Conservation (phyloP, 306 rosid genomes). For the Arachis hypogaea region DNA sequence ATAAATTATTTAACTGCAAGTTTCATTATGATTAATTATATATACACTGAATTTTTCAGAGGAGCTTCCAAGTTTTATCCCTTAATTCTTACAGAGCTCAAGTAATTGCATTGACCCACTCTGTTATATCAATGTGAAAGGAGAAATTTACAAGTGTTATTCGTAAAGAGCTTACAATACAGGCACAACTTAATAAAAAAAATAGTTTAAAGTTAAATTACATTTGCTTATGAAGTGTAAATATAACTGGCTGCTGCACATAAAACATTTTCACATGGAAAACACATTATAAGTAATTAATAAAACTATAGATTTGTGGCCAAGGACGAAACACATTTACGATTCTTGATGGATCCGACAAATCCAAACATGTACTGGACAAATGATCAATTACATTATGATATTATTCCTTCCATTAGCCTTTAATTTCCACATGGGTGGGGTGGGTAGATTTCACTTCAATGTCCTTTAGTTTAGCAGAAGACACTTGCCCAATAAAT, state of each 20-base stretch:
- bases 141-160: not conserved
- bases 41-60: not conserved
- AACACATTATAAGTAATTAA: not conserved
- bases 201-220: no score
- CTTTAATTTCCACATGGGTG: constrained; percentile 25
- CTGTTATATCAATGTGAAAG: constrained; percentile 10
- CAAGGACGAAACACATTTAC: constrained; percentile 36
- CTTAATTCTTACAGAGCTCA: not conserved
- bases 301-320: constrained; percentile 30
- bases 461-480: not conserved
- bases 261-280: no score
- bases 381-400: constrained; percentile 34
- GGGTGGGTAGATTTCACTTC: constrained; percentile 31
- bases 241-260: no score
- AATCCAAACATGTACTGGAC: constrained; percentile 23
- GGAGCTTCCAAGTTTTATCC: not conserved
- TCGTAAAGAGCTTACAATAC: no score
- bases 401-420: constrained; percentile 27
- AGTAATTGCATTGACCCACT: not conserved
- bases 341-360: not conserved
- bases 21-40: no score
- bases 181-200: no score
- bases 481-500: constrained; percentile 25
- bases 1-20: no score
- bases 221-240: no score